Evolutionary conservation across 768 basidiomycete species (phyloP), one percentile per base, ranked within the genome.

Genomic region (Mycena metata): DNA sequence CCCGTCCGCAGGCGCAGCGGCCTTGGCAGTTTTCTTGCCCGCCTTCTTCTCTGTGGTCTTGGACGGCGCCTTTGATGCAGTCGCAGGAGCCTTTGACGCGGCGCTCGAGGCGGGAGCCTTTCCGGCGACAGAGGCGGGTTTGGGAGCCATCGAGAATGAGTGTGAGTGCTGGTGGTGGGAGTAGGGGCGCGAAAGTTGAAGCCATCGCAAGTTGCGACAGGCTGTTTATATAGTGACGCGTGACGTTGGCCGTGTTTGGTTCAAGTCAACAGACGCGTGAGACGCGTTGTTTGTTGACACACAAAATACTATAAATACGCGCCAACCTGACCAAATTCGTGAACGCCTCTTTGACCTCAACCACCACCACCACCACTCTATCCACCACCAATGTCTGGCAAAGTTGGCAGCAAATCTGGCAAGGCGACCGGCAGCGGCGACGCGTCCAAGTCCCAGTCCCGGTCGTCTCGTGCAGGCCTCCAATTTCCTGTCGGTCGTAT

Each of bases 401-500:
- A 79, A 77, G 74, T 76, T 47, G 71, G 73, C 66, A 77, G 78
- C 45, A 79, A 79, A 69, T 72, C 75, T 19, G 78, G 82, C 69
- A 83, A 83, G 76, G 80, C 86, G 45, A 63, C 78, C 21, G 82
- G 82, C 56, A 57, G 59, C 17, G 74, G 64, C 41, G 81, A 80
- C 45, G 76, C 70, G 13, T 73, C 79, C 68, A 89, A 89, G 77
- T 77, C 88, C 11, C 86, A 88, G 75, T 90, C 89, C 23, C 88
- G 88, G 61, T 89, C 88, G 30, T 83, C 89, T 46, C 89, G 87
- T 76, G 88, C 88, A 21, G 88, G 88, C 71, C 85, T 90, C 64
- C 87, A 90, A 77, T 91, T 93, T 83, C 92, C 92, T 52, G 91
- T 93, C 74, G 91, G 92, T 83, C 92, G 92, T 89, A 88, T 93